A percentile compares a stretch with the other conserved stretches of the same genome.
Evolutionary conservation across 257 asterid genomes (phyloP).

Genomic region (Cruciata laevipes): DNA sequence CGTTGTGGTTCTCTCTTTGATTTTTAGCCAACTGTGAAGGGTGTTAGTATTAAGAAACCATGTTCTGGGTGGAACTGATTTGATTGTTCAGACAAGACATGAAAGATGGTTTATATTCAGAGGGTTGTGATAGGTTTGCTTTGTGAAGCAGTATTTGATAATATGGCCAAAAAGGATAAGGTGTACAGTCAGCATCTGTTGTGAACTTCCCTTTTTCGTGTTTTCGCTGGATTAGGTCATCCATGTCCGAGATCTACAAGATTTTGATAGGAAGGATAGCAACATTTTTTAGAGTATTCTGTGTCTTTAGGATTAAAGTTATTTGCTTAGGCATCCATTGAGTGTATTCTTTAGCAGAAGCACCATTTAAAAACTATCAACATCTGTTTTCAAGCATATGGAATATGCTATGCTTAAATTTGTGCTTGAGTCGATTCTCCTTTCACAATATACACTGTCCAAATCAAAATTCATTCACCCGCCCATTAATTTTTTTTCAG

Average conservation of each 20-base stretch:
- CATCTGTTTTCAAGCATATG: not conserved
- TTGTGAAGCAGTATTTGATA: constrained; percentile 2
- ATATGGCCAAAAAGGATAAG: constrained; percentile 15
- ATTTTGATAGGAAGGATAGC: constrained; percentile 16
- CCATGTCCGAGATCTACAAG: constrained; percentile 15
- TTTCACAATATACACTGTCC: no score
- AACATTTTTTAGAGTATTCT: not conserved
- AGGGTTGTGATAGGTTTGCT: constrained; percentile 7
- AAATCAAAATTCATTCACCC: no score
- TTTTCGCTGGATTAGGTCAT: constrained; percentile 4
- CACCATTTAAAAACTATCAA: not conserved
- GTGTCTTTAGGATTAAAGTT: constrained; percentile 4
- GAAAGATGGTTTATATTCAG: constrained; percentile 19
- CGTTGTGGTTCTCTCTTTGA: constrained; percentile 8
- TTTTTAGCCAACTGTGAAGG: constrained; percentile 20
- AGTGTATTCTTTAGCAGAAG: constrained; percentile 4
- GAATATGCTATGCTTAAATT: not conserved
- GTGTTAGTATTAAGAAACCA: not conserved
- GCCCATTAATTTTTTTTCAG: no score
- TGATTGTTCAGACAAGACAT: constrained; percentile 1
- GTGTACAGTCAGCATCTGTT: constrained; percentile 25
- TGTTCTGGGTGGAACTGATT: not conserved
- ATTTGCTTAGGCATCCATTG: not conserved
- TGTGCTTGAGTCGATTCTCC: not conserved
- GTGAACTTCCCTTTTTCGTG: constrained; percentile 11